Evolutionary conservation across 768 basidiomycete species (phyloP), one percentile per base, ranked within the genome.

Genomic region (Tulasnella calospora): DNA sequence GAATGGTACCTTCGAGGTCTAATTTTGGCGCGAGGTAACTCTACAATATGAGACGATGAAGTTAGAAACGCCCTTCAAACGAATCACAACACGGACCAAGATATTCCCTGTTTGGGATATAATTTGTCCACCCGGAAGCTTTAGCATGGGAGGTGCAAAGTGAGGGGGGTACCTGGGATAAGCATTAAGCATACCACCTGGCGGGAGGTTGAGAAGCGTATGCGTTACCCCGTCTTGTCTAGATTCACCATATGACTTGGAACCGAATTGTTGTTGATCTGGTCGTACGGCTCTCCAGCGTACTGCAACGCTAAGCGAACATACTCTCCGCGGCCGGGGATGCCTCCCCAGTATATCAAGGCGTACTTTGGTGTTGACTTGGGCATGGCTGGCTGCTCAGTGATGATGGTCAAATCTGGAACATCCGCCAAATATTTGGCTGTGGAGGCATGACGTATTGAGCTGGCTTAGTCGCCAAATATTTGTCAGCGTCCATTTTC

Each of bases 61-160:
- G 27, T 51, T 44, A 36, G 38, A 33, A 72, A 75, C 36, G 79
- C 81, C n/a, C 83, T 2, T 13, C 5, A 10, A 51, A n/a, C 30
- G 30, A 23, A 38, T 83, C 27, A 83, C 85, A 27, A 85, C 80
- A 79, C 84, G 84, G 78, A 83, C 82, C 78, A 86, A 81, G 81
- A 87, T 86, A 51, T 83, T 84, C 6, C 83, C 81, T 17, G 85
- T 85, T 81, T 87, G 86, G 23, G 83, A 85, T 61, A 86, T 69
- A 30, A 81, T 73, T 13, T 79, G 80, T 33, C 83, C 85, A 1
- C 81, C 82, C 51, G 83, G 81, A 44, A 82, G 77, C 78, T 84
- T 82, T 67, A 88, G 83, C 5, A 85, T 82, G 3, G 87, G 87
- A 19, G 86, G 86, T 8, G 86, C 87, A 80, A 87, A 86, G 47